Evolutionary conservation across 2,329 filamentous ascomycete species (phyloP).

Genomic region (Epichloe uncinata): DNA sequence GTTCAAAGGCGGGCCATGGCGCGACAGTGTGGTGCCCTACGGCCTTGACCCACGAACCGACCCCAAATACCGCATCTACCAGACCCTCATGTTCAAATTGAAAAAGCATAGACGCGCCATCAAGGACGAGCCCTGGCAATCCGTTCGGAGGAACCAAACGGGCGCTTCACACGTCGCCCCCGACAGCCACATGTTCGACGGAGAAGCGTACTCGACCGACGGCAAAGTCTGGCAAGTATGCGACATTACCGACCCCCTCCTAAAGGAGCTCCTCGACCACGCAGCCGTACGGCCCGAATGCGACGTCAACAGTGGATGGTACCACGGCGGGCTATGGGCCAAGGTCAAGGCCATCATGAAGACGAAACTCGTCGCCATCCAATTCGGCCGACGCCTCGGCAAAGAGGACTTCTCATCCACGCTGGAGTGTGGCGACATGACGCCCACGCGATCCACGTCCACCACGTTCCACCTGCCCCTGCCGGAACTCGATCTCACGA

Average conservation of each 20-base stretch:
- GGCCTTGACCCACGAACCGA: slow-evolving; percentile 75
- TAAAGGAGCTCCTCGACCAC: slow-evolving; percentile 52
- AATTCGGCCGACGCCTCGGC: slow-evolving; percentile 38
- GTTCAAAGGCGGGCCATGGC: slow-evolving; percentile 85
- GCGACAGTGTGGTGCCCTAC: slow-evolving; percentile 73
- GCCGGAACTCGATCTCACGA: slow-evolving; percentile 22
- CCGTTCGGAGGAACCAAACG: slow-evolving; percentile 27
- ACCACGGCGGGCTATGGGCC: slow-evolving; percentile 63
- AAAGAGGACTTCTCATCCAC: slow-evolving; percentile 23
- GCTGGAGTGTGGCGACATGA: slow-evolving; percentile 21
- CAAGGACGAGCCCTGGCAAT: slow-evolving; percentile 36
- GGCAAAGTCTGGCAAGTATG: slow-evolving; percentile 92
- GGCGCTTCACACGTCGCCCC: slow-evolving; percentile 27
- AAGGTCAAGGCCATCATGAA: slow-evolving; percentile 84
- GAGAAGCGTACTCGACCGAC: slow-evolving; percentile 57
- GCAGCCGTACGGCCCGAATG: slow-evolving; percentile 45
- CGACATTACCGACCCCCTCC: slow-evolving; percentile 72
- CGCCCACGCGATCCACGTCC: slow-evolving; percentile 17
- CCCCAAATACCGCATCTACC: slow-evolving; percentile 66
- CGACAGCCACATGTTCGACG: slow-evolving; percentile 69
- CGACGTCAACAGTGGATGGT: slow-evolving; percentile 68
- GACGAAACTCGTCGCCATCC: slow-evolving; percentile 61
- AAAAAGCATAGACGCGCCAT: slow-evolving; percentile 34
- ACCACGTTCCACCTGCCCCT: slow-evolving; percentile 21
- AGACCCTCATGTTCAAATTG: slow-evolving; percentile 79